A percentile compares a stretch with the other conserved stretches of the same genome.
phyloP scores from a whole-genome alignment of 2,329 filamentous ascomycete genomes.

The Penicillium sp. region DNA sequence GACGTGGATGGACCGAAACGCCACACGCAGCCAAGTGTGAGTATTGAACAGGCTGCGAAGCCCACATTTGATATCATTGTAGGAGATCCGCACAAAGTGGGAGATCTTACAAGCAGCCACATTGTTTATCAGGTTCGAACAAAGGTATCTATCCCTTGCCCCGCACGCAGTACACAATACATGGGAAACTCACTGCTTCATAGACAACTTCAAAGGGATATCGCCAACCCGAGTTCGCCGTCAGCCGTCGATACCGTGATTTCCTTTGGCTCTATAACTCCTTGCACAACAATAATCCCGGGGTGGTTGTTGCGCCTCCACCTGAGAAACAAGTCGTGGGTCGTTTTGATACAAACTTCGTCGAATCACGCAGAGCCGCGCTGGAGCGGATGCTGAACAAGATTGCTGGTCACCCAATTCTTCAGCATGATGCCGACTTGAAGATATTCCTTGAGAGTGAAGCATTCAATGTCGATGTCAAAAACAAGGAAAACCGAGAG shows the following conservation, averaged over 20 bases:
- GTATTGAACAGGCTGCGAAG: slow-evolving; percentile 90
- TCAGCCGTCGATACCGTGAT: slow-evolving; percentile 91
- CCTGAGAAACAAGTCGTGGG: slow-evolving; percentile 98
- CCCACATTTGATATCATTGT: slow-evolving; percentile 89
- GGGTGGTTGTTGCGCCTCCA: slow-evolving; percentile 90
- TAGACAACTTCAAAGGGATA: slow-evolving; percentile 97
- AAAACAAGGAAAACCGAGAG: slow-evolving; percentile 94
- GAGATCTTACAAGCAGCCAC: slow-evolving; percentile 93
- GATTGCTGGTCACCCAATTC: slow-evolving; percentile 81
- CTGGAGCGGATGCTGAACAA: slow-evolving; percentile 99
- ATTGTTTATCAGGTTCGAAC: slow-evolving; percentile 97
- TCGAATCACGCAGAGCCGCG: slow-evolving; percentile 87
- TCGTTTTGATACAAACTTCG: slow-evolving; percentile 94
- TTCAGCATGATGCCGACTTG: slow-evolving; percentile 90
- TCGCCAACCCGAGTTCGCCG: slow-evolving; percentile 86
- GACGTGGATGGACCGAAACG: slow-evolving; percentile 51
- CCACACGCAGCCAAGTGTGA: slow-evolving; percentile 75
- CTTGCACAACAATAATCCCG: slow-evolving; percentile 90
- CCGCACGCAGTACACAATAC: slow-evolving; percentile 3
- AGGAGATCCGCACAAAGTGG: slow-evolving; percentile 96
- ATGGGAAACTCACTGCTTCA: neutral
- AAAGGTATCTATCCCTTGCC: slow-evolving; percentile 61
- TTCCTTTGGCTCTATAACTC: slow-evolving; percentile 98
- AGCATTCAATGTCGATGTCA: slow-evolving; percentile 92
- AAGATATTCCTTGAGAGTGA: slow-evolving; percentile 98